phyloP scores from a whole-genome alignment of 1,284 basidiomycete genomes.

The Puccinia hordei region DNA sequence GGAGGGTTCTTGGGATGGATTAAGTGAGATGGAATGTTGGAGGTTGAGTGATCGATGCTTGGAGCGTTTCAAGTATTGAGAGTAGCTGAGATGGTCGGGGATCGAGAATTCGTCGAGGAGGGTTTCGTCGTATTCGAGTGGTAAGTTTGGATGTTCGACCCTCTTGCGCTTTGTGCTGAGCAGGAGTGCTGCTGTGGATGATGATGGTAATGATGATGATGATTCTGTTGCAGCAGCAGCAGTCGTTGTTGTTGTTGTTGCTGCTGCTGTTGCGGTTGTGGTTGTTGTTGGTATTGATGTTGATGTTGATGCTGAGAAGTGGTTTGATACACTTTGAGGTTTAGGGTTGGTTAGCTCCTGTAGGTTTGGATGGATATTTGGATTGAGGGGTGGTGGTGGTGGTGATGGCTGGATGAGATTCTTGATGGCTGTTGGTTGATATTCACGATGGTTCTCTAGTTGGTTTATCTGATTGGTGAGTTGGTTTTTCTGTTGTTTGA shows the following conservation, averaged over 20 bases:
- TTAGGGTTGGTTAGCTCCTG: not conserved
- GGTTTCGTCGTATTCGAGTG: not conserved
- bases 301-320: not conserved
- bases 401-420: too few species aligned
- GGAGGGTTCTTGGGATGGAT: not conserved
- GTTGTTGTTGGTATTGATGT: not conserved
- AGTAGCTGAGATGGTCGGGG: constrained; percentile 12
- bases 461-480: not conserved
- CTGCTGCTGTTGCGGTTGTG: too few species aligned
- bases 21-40: not conserved
- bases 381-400: not conserved
- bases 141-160: not conserved
- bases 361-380: not conserved
- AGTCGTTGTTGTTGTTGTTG: too few species aligned
- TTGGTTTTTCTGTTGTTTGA: not conserved
- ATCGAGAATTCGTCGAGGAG: constrained; percentile 6
- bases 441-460: not conserved
- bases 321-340: not conserved
- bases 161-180: not conserved
- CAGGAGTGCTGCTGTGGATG: too few species aligned
- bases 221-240: not conserved
- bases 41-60: not conserved
- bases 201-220: not conserved
- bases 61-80: not conserved
- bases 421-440: not conserved